Percentiles rank a stretch among this genome's conserved stretches.
Evolutionary conservation across 768 basidiomycete species (phyloP).

Genomic region (Cantharellus anzutake): DNA sequence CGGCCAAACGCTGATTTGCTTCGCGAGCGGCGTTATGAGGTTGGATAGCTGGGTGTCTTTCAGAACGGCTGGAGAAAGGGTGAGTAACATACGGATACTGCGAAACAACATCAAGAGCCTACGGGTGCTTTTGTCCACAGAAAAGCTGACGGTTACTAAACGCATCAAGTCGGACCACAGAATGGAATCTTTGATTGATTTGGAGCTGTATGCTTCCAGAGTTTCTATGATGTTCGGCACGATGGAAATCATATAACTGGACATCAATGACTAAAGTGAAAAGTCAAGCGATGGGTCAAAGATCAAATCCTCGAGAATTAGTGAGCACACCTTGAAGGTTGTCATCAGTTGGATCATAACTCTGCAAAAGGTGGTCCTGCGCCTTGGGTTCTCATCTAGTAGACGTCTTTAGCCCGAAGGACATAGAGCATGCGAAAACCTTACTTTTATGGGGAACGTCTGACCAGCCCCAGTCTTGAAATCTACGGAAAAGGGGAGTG

Average conservation of each 20-base stretch:
- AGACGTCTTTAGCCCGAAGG: neutral
- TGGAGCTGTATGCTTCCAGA: conserved; percentile 30
- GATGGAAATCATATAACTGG: conserved; percentile 73
- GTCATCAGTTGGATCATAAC: conserved; percentile 56
- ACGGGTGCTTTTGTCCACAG: conserved; percentile 51
- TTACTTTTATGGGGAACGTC: conserved; percentile 14
- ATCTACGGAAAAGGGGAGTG: conserved; percentile 72
- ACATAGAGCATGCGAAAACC: neutral
- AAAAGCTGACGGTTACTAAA: conserved; percentile 48
- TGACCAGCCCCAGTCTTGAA: conserved; percentile 90
- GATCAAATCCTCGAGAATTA: neutral
- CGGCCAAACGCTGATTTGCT: conserved; percentile 38
- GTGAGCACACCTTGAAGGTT: conserved; percentile 62
- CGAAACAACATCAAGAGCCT: conserved; percentile 1
- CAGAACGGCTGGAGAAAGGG: conserved; percentile 53
- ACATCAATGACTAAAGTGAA: conserved; percentile 50
- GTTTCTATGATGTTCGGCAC: conserved; percentile 45
- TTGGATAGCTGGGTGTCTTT: conserved; percentile 58
- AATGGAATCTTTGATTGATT: conserved; percentile 16
- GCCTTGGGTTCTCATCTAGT: conserved; percentile 11
- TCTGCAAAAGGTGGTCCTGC: conserved; percentile 55
- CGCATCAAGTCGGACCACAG: conserved; percentile 48
- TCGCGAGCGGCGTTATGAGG: conserved; percentile 36
- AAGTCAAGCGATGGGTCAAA: neutral
- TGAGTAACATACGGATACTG: neutral